These are phyloP conservation scores for Pythium phragmiticola DNA, from an alignment of 352 stramenopile species.

Conservation along the genomic window DNA sequence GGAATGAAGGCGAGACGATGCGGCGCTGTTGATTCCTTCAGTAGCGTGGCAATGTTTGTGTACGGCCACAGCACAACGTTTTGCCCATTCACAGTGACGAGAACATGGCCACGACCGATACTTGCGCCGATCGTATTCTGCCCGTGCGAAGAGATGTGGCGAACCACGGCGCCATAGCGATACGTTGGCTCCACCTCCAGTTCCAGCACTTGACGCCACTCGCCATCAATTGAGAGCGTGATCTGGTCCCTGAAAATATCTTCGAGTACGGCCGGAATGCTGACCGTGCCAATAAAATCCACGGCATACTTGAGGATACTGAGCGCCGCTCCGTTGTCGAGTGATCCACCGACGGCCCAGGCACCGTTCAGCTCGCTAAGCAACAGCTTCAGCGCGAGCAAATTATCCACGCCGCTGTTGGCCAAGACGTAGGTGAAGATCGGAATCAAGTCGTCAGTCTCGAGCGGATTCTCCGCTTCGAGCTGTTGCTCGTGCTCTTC, in stretches of 20 bases:
- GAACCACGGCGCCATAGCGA: constrained; percentile 76
- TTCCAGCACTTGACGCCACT: constrained; percentile 78
- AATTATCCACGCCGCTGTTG: constrained; percentile 84
- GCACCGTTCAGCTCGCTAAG: constrained; percentile 73
- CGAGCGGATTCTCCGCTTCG: constrained; percentile 49
- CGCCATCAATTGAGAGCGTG: constrained; percentile 84
- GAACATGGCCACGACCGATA: constrained; percentile 72
- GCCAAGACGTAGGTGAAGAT: constrained; percentile 90
- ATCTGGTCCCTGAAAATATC: constrained; percentile 91
- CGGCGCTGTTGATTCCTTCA: constrained; percentile 65
- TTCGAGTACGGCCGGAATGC: constrained; percentile 82
- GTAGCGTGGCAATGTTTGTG: constrained; percentile 57
- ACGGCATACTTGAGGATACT: constrained; percentile 79
- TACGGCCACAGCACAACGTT: constrained; percentile 88
- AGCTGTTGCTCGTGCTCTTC: constrained; percentile 67
- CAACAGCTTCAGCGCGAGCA: constrained; percentile 76
- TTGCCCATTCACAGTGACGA: constrained; percentile 85
- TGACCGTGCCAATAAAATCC: constrained; percentile 85
- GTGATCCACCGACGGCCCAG: constrained; percentile 53
- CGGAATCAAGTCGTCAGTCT: constrained; percentile 85
- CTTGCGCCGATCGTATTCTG: constrained; percentile 70
- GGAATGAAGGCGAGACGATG: constrained; percentile 85
- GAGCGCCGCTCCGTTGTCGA: constrained; percentile 65
- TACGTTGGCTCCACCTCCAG: constrained; percentile 85
- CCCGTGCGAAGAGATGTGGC: constrained; percentile 73